Evolutionary conservation across 306 rosid species (phyloP), one percentile per base, ranked within the genome.

Genomic region (Prunus dulcis): DNA sequence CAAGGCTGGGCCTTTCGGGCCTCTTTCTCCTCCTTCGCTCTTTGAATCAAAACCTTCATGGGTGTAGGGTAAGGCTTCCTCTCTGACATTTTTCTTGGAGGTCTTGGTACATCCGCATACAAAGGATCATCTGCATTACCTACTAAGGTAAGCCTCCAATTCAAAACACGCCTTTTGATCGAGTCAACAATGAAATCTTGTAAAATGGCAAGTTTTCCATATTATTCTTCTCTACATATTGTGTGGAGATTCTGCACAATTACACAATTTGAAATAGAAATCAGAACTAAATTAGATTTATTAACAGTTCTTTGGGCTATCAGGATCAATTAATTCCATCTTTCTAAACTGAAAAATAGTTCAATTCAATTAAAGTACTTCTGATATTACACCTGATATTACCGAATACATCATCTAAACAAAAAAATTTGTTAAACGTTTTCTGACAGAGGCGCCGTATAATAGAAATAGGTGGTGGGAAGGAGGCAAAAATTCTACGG

Each of bases 51-150:
- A 74, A 86, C 71, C 80, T 88, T 93, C 95, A 91, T 91, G 23
- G 97, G 95, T 32, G 91, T 93, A 45, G 83, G 84, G 53, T 88
- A 91, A 2, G 96, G 88, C 64, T 93, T 91, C 76, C 98, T 89
- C 71, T 86, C 91, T 9, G 91, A 82, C 60, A 86, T 86, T 10
- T 63, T 78, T 49, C 65, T 78, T 11, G 38, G 32, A 46, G 90
- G 97, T 69, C 67, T 86, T 1, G 97, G 97, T 14, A 93, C 73
- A 28, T 93, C 98, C 12, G 63, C 79, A 75, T 91, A 89, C 4
- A 66, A 76, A 23, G 80, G 80, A 32, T 85, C 78, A 57, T 65
- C 80, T 9, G 71, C 32, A 10, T 47, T 72, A 20, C 76, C 80
- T 38, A 34, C 64, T 13, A 38, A 19, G 20, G n/a, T 61, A 71